Evolutionary conservation across 1,139 yeast species (phyloP), one percentile per base, ranked within the genome.

Genomic region (Pichia sp.): DNA sequence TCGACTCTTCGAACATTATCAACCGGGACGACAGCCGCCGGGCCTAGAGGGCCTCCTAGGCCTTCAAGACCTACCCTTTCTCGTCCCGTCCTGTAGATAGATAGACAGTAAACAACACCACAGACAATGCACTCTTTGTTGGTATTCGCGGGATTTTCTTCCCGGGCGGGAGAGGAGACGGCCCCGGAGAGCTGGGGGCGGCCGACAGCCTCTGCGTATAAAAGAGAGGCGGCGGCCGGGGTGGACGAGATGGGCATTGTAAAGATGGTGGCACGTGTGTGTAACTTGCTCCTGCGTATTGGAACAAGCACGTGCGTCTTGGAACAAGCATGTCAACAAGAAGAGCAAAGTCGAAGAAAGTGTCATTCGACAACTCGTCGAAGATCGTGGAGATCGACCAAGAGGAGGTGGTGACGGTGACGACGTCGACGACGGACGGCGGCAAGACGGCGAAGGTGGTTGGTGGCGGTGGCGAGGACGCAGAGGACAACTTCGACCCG

Each of bases 1-100:
- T 63, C 5, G 67, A 67, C 46, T 64, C 70, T 5, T 62, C 66
- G n/a, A 53, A 54, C 40, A 43, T 42, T 31, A 50, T 50, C 49
- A 50, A 40, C 19, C 4, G 40, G 32, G 43, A 49, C 38, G 45
- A 50, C 32, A 38, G 51, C 30, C 31, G 38, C 7, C 40, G 40
- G 13, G 31, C 38, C 34, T 19, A 45, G 5, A 1, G 32, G 30
- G 6, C 42, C 31, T 36, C 8, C 15, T 10, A 11, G 19, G 23
- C 23, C 23, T 19, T 3, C 23, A 19, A 30, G 42, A 13, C 31
- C 16, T 8, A 15, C 8, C 15, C 8, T n/a, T 10, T 2, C 26
- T 7, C 26, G 6, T 23, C 19, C 38, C 40, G 4, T 19, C 43
- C n/a, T 43, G 13, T 49, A 31, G 41, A 32, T 26, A 26, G 36